Conservation (phyloP, 2,329 filamentous ascomycete species). For the Teratosphaeria viscida region DNA sequence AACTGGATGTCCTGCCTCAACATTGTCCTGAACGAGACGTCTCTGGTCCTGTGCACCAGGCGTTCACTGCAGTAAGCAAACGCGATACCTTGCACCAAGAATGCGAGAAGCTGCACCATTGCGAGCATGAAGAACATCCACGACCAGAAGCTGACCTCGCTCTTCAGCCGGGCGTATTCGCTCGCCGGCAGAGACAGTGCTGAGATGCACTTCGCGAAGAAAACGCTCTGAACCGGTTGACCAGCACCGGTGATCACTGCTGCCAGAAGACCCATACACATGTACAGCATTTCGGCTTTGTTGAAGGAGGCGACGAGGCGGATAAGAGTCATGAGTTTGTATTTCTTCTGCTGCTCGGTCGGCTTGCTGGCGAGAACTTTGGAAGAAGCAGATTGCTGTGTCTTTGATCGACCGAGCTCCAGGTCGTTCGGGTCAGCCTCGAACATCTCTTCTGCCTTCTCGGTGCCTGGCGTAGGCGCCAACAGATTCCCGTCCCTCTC, state of each 20-base stretch:
- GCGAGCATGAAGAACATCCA: slow-evolving; percentile 83
- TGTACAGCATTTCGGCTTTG: slow-evolving; percentile 55
- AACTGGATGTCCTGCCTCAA: slow-evolving; percentile 87
- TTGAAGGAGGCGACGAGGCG: slow-evolving; percentile 77
- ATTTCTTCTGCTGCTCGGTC: slow-evolving; percentile 44
- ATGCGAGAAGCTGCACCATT: slow-evolving; percentile 60
- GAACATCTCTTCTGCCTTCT: slow-evolving; percentile 19
- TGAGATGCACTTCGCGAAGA: slow-evolving; percentile 82
- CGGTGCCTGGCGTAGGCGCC: slow-evolving; percentile 15
- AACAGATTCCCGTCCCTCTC: slow-evolving; percentile 19
- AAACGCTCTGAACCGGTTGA: slow-evolving; percentile 65
- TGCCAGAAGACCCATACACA: slow-evolving; percentile 64
- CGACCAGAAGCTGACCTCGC: slow-evolving; percentile 74
- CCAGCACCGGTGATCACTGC: slow-evolving; percentile 69
- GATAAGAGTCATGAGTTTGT: slow-evolving; percentile 65
- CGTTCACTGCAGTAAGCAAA: slow-evolving; percentile 83
- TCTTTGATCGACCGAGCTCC: slow-evolving; percentile 45
- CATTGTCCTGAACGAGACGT: slow-evolving; percentile 74
- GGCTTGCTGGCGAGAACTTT: slow-evolving; percentile 51
- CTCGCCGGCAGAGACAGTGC: slow-evolving; percentile 50
- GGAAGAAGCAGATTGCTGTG: slow-evolving; percentile 54
- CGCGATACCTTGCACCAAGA: slow-evolving; percentile 56
- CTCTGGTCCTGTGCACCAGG: slow-evolving; percentile 71
- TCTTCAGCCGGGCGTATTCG: slow-evolving; percentile 48
- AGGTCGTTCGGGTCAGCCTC: slow-evolving; percentile 52